Base-by-base conservation (phyloP, 768 basidiomycete genomes). In the Naematelia encephala region DNA sequence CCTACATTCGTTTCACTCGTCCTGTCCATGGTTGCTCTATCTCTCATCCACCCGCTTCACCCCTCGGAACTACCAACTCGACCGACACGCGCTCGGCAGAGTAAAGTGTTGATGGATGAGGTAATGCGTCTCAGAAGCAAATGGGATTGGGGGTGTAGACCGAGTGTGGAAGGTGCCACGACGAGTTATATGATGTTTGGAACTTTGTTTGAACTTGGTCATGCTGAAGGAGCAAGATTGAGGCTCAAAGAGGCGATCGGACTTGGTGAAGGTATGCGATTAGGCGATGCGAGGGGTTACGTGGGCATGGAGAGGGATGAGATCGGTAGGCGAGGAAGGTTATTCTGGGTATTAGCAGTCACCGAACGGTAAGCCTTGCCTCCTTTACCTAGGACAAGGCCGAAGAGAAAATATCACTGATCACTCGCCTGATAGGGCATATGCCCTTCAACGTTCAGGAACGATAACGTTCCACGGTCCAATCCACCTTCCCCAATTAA, bases 121-220 rank as follows among this genome's bases (percentile, higher is more conserved):
- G 64, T 55, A 10, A 62, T 56, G 16, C 28, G 62, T 14, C 47
- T 71, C 54, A 23, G 57, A 12, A 43, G 53, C 16, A 53, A 49
- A 12, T 68, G 67, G 64, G 62, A 66, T 34, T 62, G 57, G 29
- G 67, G 64, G 21, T 60, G 57, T 29, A 43, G 28, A 27, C 29
- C 62, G 1, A 61, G 45, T 12, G 46, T 66, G 25, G 62, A 68
- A 43, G 51, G 29, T 8, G 61, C 59, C 13, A 51, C 62, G 23
- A 63, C 69, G 10, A 66, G 67, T 51, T 71, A 64, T 26, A 48
- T 66, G 46, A 58, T 71, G 57, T 71, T 71, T 56, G 69, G 67
- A 5, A 61, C 67, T 16, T 51, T 71, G 25, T 71, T 68, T 25
- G 69, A 68, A 51, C 29, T 71, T 52, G 65, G 67, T 12, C 54